These are phyloP conservation scores for Chalciporus sp. DNA, from an alignment of 1,284 basidiomycete genomes.

Conservation along the genomic window DNA sequence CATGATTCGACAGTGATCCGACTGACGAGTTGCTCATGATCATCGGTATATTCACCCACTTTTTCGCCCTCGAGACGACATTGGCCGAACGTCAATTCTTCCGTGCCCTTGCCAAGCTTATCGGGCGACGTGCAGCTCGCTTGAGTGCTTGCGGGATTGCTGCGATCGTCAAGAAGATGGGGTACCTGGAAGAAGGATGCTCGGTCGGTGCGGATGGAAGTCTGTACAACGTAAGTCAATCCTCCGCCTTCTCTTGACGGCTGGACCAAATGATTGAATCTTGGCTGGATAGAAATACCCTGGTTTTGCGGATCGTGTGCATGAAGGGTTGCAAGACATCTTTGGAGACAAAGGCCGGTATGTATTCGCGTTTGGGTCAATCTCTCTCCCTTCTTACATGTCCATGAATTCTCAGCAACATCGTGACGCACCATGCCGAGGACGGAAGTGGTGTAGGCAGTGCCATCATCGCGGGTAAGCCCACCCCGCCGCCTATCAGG, in stretches of 20 bases:
- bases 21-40: constrained; percentile 98
- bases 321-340: constrained; percentile 87
- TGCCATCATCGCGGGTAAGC: constrained; percentile 89
- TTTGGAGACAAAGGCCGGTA: constrained; percentile 92
- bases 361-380: constrained; percentile 16
- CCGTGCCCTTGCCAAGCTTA: constrained; percentile 86
- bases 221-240: constrained; percentile 79
- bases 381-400: neutral
- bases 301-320: constrained; percentile 86
- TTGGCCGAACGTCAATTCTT: constrained; percentile 95
- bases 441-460: constrained; percentile 96
- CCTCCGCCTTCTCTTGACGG: neutral
- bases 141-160: constrained; percentile 93
- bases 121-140: constrained; percentile 87
- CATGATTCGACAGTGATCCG: constrained; percentile 64
- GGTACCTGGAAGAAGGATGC: constrained; percentile 87
- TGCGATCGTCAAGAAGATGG: constrained; percentile 91
- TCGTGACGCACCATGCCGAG: constrained; percentile 89
- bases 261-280: constrained; percentile 12
- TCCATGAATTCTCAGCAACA: constrained; percentile 53
- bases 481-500: neutral
- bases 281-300: constrained; percentile 81
- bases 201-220: constrained; percentile 91
- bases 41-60: constrained; percentile 95
- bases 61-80: constrained; percentile 93